These are phyloP conservation scores for Tirmania nivea DNA, from an alignment of 495 filamentous ascomycete species.

Conservation along the genomic window DNA sequence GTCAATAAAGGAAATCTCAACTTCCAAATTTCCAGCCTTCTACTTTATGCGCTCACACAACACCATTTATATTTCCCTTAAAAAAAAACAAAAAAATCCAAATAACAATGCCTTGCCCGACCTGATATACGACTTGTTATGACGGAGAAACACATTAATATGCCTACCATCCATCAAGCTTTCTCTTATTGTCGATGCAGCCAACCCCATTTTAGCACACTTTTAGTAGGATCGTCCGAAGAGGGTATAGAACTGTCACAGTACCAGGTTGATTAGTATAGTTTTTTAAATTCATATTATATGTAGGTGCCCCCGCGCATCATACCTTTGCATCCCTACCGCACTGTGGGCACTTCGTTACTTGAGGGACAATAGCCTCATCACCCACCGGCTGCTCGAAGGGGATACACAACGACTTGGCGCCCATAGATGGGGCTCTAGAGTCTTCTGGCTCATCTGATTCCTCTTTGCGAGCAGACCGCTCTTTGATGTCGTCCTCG, in stretches of 20 bases:
- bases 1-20: too few relatives aligned
- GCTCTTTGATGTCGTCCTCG: conserved; percentile 84
- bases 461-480: conserved; percentile 49
- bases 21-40: too few relatives aligned
- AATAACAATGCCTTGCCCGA: too few relatives aligned
- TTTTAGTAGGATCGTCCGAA: neutral
- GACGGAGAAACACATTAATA: too few relatives aligned
- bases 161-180: too few relatives aligned
- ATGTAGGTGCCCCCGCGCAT: neutral
- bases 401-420: conserved; percentile 92
- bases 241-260: neutral
- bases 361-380: conserved; percentile 37
- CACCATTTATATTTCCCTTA: too few relatives aligned
- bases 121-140: too few relatives aligned
- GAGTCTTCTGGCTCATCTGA: conserved; percentile 53
- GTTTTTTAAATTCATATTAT: neutral
- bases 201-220: neutral
- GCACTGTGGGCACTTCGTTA: conserved; percentile 85
- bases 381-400: conserved; percentile 73
- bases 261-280: neutral
- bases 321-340: conserved; percentile 17
- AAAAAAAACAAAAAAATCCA: too few relatives aligned
- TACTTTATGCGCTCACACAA: too few relatives aligned
- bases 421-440: conserved; percentile 80
- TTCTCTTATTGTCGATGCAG: too few relatives aligned